A percentile compares a stretch with the other conserved stretches of the same genome.
These are phyloP conservation scores for Ocimum tenuiflorum DNA, from an alignment of 257 asterid species.

Conservation along the genomic window DNA sequence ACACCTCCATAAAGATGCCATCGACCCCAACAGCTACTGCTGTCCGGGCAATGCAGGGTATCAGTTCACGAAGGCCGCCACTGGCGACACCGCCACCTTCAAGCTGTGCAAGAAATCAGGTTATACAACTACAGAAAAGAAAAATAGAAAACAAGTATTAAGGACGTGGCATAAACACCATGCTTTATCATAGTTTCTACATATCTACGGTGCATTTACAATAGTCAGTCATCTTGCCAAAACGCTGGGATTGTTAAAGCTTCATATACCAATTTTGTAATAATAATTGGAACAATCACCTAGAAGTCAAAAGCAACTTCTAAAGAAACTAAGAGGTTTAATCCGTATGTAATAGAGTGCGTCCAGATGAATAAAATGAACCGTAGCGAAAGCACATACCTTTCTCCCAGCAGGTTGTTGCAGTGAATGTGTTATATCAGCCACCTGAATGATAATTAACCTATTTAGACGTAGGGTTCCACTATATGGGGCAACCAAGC, in stretches of 20 bases:
- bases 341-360: background rate
- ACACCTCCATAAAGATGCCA: conserved; percentile 97
- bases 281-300: background rate
- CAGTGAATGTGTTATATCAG: conserved; percentile 89
- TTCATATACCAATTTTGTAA: background rate
- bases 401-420: conserved; percentile 99
- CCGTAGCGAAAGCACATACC: conserved; percentile 32
- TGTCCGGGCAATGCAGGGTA: conserved; percentile 94
- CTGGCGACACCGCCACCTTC: conserved; percentile 99
- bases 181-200: background rate
- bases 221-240: background rate
- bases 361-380: background rate
- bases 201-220: background rate
- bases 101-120: conserved; percentile 37
- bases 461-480: conserved; percentile 14
- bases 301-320: background rate
- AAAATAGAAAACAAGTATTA: background rate
- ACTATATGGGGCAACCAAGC: conserved; percentile 4
- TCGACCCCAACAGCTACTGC: conserved; percentile 96
- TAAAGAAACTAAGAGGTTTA: background rate
- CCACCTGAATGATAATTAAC: conserved; percentile 49
- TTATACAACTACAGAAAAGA: background rate
- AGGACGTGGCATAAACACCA: background rate
- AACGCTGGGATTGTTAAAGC: background rate
- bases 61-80: conserved; percentile 95